These are phyloP conservation scores for Boletellus ananiceps DNA, from an alignment of 768 basidiomycete species.

Conservation along the genomic window DNA sequence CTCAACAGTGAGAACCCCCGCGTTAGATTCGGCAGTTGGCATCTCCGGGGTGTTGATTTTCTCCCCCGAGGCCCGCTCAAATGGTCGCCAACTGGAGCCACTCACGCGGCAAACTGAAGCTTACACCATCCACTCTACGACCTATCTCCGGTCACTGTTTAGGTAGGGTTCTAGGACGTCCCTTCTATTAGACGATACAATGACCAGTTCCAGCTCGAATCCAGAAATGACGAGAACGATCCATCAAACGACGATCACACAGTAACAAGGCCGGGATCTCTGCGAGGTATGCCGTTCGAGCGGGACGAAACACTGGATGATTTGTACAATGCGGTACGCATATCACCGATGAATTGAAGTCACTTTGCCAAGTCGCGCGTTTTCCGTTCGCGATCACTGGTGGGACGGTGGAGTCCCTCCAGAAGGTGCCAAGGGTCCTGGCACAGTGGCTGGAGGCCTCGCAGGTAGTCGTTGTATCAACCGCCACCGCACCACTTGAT, in stretches of 20 bases:
- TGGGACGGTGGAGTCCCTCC: too few relatives aligned
- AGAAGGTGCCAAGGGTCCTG: too few relatives aligned
- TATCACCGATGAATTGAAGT: not conserved
- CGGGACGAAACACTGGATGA: not conserved
- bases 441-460: too few relatives aligned
- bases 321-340: too few relatives aligned
- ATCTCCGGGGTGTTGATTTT: constrained; percentile 4
- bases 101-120: not conserved
- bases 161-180: not conserved
- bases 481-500: too few relatives aligned
- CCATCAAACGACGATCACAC: not conserved
- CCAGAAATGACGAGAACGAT: not conserved
- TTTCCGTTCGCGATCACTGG: not conserved
- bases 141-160: not conserved
- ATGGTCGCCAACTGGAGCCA: not conserved
- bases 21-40: constrained; percentile 2
- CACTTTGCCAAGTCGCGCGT: not conserved
- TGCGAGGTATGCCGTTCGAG: too few relatives aligned
- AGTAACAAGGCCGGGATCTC: not conserved
- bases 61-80: not conserved
- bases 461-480: too few relatives aligned
- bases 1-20: constrained; percentile 2
- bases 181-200: not conserved
- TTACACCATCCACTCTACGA: not conserved
- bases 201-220: not conserved